Percentiles rank a stretch among this genome's conserved stretches.
phyloP scores from a whole-genome alignment of 805 yeast genomes.

The Metschnikowia drakensbergensis region DNA sequence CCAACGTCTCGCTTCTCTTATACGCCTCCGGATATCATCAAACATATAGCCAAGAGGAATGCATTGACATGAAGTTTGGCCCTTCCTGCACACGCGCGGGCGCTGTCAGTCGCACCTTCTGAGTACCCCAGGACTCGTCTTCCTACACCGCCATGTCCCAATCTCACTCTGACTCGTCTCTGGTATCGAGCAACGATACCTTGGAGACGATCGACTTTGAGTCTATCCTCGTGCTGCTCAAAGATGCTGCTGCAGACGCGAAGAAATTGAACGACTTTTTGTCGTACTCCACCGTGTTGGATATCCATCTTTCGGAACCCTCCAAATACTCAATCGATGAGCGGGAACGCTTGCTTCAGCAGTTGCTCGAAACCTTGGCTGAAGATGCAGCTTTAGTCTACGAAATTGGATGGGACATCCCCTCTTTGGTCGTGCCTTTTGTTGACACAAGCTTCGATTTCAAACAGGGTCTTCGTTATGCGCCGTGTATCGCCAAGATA shows the following conservation, averaged over 20 bases:
- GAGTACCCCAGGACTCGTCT: not conserved
- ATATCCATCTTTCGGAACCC: constrained; percentile 52
- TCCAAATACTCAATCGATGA: constrained; percentile 45
- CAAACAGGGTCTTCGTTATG: constrained; percentile 26
- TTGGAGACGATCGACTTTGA: constrained; percentile 20
- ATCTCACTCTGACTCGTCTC: constrained; percentile 9
- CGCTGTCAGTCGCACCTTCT: constrained; percentile 2
- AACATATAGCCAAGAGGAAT: not conserved
- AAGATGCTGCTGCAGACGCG: constrained; percentile 33
- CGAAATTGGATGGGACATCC: constrained; percentile 92
- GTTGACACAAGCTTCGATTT: constrained; percentile 38
- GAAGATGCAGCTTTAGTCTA: constrained; percentile 48
- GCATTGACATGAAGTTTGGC: not conserved
- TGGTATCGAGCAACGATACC: constrained; percentile 16
- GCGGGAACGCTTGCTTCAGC: constrained; percentile 44
- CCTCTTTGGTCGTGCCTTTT: constrained; percentile 57
- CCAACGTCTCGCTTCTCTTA: too few relatives aligned
- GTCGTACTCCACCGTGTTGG: constrained; percentile 70
- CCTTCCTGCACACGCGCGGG: not conserved
- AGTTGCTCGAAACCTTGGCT: constrained; percentile 41
- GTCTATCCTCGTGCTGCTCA: constrained; percentile 25
- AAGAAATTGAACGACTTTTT: constrained; percentile 55
- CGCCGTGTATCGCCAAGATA: constrained; percentile 38
- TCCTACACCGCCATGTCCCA: constrained; percentile 11
- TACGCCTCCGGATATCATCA: too few relatives aligned